Evolutionary conservation across 2,329 filamentous ascomycete genomes (phyloP), one percentile per base, ranked within the genome.

Genomic region (Thielaviopsis punctulata): DNA sequence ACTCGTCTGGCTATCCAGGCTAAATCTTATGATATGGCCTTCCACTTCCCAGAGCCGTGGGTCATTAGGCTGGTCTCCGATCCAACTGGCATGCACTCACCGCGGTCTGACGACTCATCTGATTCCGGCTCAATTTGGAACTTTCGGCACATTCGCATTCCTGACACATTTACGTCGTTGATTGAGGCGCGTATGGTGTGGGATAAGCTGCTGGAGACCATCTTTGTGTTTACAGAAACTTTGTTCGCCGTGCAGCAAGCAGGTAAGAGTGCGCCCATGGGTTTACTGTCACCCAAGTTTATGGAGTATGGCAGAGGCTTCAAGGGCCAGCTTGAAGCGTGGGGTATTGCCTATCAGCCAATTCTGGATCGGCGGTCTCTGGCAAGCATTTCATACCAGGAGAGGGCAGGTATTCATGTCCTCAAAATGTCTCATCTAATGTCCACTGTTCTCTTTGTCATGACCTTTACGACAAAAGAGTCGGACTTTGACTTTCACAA

Each of bases 1-100:
- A 79, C 74, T 1, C 71, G 78, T 4, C 66, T 81, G 2, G 77
- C 76, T 2, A 78, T 81, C 44, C 78, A 81, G 61, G 78, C 78
- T 44, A 82, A 81, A 60, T 80, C 77, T 0, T 82, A 82, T 60
- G 78, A 81, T 58, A 77, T 81, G 76, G 78, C 78, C 27, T 82
- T 81, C 59, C 78, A 82, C 60, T 80, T 81, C 55, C 77, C 77
- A 1, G 69, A 77, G 25, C 77, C 77, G 1, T 79, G 73, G 52
- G 76, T 80, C 6, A 75, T 81, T 55, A 70, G 69, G 5, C 66
- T 76, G 9, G 70, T 69, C 1, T 41, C 53, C 24, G 24, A 45
- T 52, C 49, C 18, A 9, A 47, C 27, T 5, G 21, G 19, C 4
- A 19, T 10, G 10, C 22, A 43, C 10, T 24, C 46, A 4, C 50